A percentile compares a stretch with the other conserved stretches of the same genome.
phyloP scores from a whole-genome alignment of 768 basidiomycete species.

The Xerocomellus chrysenteron region DNA sequence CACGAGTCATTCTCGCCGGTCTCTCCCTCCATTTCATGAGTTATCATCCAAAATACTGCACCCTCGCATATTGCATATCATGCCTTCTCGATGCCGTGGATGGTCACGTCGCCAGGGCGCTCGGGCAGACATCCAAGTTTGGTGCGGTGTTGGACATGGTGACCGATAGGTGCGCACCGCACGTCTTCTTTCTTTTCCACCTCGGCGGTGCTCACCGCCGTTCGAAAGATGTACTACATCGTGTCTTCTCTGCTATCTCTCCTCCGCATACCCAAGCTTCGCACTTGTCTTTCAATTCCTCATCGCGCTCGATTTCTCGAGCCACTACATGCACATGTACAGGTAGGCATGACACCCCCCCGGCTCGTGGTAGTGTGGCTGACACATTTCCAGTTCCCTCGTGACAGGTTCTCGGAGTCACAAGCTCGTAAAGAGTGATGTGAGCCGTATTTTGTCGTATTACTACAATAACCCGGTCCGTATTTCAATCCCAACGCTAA shows the following conservation, averaged over 20 bases:
- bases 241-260: constrained; percentile 90
- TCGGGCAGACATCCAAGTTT: constrained; percentile 93
- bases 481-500: constrained; percentile 13
- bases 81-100: constrained; percentile 95
- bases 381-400: constrained; percentile 66
- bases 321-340: constrained; percentile 99
- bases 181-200: neutral
- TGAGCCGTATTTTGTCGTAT: constrained; percentile 85
- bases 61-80: constrained; percentile 83
- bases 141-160: constrained; percentile 99
- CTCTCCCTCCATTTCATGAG: constrained; percentile 91
- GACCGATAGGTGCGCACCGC: constrained; percentile 79
- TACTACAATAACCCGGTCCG: constrained; percentile 94
- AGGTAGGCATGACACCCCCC: constrained; percentile 51
- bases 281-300: constrained; percentile 91
- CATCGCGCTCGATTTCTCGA: constrained; percentile 95
- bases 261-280: constrained; percentile 83
- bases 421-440: constrained; percentile 89
- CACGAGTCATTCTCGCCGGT: constrained; percentile 86
- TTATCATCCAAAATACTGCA: constrained; percentile 91
- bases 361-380: neutral
- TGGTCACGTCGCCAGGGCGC: constrained; percentile 84
- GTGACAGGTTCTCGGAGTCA: constrained; percentile 91
- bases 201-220: neutral
- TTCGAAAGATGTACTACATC: constrained; percentile 90